phyloP scores from a whole-genome alignment of 192 early-diverging fungal genomes.

The Fimicolochytrium jonesii region DNA sequence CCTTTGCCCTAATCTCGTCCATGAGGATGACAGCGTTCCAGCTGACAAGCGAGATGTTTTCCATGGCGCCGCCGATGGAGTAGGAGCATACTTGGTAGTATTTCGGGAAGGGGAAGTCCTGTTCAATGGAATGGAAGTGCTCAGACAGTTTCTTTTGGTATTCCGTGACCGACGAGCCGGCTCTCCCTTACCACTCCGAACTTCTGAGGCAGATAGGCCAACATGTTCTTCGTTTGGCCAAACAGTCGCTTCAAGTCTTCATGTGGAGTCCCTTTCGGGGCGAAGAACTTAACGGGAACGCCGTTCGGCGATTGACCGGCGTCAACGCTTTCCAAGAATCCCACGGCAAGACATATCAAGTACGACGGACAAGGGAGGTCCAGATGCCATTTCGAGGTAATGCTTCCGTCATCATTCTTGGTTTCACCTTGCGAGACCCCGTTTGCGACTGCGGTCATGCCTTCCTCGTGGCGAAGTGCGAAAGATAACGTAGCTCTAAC shows the following conservation, averaged over 20 bases:
- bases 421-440: conserved; percentile 28
- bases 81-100: conserved; percentile 43
- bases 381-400: conserved; percentile 39
- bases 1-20: conserved; percentile 31
- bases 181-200: conserved; percentile 33
- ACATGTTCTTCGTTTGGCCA: conserved; percentile 42
- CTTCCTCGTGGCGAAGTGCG: conserved; percentile 37
- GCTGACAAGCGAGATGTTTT: conserved; percentile 52
- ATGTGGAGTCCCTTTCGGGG: conserved; percentile 32
- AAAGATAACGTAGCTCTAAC: conserved; percentile 43
- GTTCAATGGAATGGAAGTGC: too few species aligned
- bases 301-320: too few species aligned
- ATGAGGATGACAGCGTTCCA: conserved; percentile 35
- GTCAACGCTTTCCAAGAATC: too few species aligned
- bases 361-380: conserved; percentile 45
- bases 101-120: conserved; percentile 53
- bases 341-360: conserved; percentile 48
- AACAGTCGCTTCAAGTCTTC: conserved; percentile 42
- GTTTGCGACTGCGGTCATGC: conserved; percentile 44
- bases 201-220: conserved; percentile 47
- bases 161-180: too few species aligned
- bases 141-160: too few species aligned
- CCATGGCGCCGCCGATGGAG: conserved; percentile 49
- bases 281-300: conserved; percentile 45
- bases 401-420: conserved; percentile 19